Conservation (phyloP, 176 grass and related monocot genomes). For the Zea mays region DNA sequence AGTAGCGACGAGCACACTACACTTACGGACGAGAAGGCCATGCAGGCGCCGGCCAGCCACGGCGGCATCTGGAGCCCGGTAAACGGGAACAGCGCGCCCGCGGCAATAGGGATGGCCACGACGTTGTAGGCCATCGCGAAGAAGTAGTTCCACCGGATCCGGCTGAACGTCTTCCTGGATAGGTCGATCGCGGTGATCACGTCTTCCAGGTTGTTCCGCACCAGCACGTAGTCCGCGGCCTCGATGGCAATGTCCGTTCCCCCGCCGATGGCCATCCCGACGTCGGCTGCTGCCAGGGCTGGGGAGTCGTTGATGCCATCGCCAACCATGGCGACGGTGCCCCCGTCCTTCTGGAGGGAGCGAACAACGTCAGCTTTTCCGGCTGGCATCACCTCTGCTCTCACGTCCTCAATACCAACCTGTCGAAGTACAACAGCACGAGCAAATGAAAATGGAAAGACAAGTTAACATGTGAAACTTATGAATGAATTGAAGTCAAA, state of each 20-base stretch:
- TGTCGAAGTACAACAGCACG: conserved; percentile 24
- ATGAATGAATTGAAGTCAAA: neutral
- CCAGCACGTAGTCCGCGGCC: conserved; percentile 88
- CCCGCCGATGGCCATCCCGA: conserved; percentile 88
- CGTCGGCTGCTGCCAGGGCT: conserved; percentile 69
- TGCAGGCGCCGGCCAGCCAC: conserved; percentile 95
- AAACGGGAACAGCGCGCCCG: conserved; percentile 74
- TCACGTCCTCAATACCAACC: conserved; percentile 85
- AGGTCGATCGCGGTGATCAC: conserved; percentile 93
- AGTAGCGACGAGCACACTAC: conserved; percentile 90
- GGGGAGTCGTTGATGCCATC: conserved; percentile 92
- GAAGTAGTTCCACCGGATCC: conserved; percentile 98
- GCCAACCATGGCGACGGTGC: conserved; percentile 80
- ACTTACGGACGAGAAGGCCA: conserved; percentile 89
- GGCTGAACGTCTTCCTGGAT: conserved; percentile 87
- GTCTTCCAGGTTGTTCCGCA: conserved; percentile 89
- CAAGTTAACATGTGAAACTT: neutral
- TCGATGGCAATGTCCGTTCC: conserved; percentile 90
- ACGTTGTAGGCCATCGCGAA: conserved; percentile 93
- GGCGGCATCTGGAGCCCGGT: conserved; percentile 84
- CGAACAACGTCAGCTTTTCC: conserved; percentile 76
- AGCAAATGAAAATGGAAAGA: neutral
- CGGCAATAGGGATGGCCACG: conserved; percentile 73
- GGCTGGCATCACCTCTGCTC: conserved; percentile 78
- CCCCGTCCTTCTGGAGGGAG: conserved; percentile 73